These are phyloP conservation scores for Vishniacozyma victoriae DNA, from an alignment of 768 basidiomycete species.

Conservation along the genomic window DNA sequence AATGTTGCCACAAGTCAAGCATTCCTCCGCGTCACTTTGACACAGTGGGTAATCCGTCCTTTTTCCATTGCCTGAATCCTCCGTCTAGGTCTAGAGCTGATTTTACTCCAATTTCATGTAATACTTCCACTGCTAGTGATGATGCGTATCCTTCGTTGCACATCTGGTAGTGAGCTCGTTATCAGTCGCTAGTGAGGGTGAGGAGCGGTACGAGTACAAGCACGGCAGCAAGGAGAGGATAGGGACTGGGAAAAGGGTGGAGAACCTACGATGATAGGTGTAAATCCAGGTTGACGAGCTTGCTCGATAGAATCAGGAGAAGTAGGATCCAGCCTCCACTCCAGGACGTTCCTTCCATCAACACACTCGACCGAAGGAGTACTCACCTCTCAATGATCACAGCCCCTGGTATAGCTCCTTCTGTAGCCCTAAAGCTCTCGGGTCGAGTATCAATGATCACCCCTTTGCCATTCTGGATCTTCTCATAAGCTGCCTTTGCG, in stretches of 20 bases:
- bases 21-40: no score
- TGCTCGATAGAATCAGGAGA: slow-evolving; percentile 1
- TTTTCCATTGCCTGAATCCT: slow-evolving; percentile 6
- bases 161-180: not conserved
- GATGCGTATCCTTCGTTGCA: slow-evolving; percentile 8
- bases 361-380: not conserved
- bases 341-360: slow-evolving; percentile 3
- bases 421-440: not conserved
- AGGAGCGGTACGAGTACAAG: no score
- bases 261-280: slow-evolving; percentile 2
- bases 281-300: not conserved
- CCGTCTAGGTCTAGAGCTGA: slow-evolving; percentile 3
- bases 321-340: slow-evolving; percentile 5
- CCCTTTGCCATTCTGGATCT: not conserved
- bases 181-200: not conserved
- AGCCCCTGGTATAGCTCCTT: slow-evolving; percentile 2
- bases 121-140: not conserved
- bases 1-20: no score
- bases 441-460: slow-evolving; percentile 5
- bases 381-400: slow-evolving; percentile 3
- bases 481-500: not conserved
- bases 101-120: not conserved
- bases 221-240: not conserved
- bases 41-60: not conserved
- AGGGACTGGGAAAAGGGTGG: no score